A percentile compares a stretch with the other conserved stretches of the same genome.
phyloP scores from a whole-genome alignment of 257 asterid species.

The Fraxinus quadrangulata region DNA sequence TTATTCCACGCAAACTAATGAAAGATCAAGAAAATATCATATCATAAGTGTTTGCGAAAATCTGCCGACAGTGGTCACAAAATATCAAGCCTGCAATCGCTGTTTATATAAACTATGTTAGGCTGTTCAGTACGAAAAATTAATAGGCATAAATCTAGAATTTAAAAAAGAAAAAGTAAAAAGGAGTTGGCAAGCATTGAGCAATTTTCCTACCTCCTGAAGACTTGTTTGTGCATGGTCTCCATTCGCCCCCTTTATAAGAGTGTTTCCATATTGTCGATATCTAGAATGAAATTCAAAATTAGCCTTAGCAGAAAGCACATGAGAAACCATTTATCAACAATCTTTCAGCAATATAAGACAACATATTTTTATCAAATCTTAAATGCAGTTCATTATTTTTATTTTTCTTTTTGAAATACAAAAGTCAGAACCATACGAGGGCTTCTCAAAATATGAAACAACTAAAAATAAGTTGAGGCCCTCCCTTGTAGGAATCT shows the following conservation, averaged over 20 bases:
- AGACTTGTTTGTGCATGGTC: slow-evolving; percentile 78
- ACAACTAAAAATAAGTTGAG: background rate
- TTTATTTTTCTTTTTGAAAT: background rate
- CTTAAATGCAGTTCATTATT: background rate
- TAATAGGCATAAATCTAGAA: background rate
- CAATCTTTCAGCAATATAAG: background rate
- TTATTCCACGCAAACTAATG: background rate
- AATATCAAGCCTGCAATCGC: background rate
- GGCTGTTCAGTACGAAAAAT: slow-evolving; percentile 16
- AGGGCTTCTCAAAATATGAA: background rate
- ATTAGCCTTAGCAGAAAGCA: slow-evolving; percentile 29
- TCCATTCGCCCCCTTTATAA: slow-evolving; percentile 86
- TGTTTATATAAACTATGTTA: slow-evolving; percentile 14
- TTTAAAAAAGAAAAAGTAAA: background rate
- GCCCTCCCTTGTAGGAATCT: background rate
- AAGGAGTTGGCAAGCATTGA: slow-evolving; percentile 12
- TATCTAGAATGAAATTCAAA: slow-evolving; percentile 52
- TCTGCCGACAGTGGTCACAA: background rate
- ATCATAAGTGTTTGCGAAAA: background rate
- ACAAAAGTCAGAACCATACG: background rate
- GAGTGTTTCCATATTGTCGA: slow-evolving; percentile 91
- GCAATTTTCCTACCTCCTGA: slow-evolving; percentile 56
- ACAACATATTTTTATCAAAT: slow-evolving; percentile 12
- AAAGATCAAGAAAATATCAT: background rate
- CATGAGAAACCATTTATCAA: slow-evolving; percentile 17